Conservation (phyloP, 805 yeast genomes). For the Nematodospora valgi region DNA sequence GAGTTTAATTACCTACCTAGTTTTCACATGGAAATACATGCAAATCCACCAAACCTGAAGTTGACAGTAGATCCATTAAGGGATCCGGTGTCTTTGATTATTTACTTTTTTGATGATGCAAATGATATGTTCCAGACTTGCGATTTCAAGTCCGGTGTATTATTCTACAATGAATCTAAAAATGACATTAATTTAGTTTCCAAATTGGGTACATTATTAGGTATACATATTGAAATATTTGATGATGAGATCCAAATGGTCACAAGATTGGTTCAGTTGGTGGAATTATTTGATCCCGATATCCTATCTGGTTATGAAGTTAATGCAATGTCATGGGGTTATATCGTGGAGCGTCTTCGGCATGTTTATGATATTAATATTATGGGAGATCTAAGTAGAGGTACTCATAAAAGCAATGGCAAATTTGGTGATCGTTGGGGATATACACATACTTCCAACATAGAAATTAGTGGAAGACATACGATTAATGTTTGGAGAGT, state of each 20-base stretch:
- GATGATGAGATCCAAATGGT: constrained; percentile 60
- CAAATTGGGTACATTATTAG: neutral
- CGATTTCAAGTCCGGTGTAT: constrained; percentile 14
- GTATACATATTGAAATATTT: constrained; percentile 23
- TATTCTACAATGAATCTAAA: constrained; percentile 5
- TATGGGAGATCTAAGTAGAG: constrained; percentile 59
- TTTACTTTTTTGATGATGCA: constrained; percentile 57
- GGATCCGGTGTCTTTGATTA: constrained; percentile 58
- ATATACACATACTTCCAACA: constrained; percentile 67
- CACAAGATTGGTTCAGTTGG: constrained; percentile 49
- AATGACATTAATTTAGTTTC: constrained; percentile 1
- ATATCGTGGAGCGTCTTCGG: constrained; percentile 62
- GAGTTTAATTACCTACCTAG: constrained; percentile 49
- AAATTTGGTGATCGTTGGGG: constrained; percentile 77
- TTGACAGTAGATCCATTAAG: constrained; percentile 42
- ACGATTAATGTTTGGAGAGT: constrained; percentile 82
- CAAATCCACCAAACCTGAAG: constrained; percentile 41
- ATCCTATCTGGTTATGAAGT: constrained; percentile 83
- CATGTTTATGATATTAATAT: constrained; percentile 48
- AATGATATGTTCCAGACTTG: constrained; percentile 14
- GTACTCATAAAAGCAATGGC: constrained; percentile 43
- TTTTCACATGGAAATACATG: constrained; percentile 68
- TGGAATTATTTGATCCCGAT: constrained; percentile 77
- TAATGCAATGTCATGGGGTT: constrained; percentile 86
- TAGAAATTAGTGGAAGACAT: constrained; percentile 76